Evolutionary conservation across 768 basidiomycete genomes (phyloP), one percentile per base, ranked within the genome.

Genomic region (Leccinum sublutescens): DNA sequence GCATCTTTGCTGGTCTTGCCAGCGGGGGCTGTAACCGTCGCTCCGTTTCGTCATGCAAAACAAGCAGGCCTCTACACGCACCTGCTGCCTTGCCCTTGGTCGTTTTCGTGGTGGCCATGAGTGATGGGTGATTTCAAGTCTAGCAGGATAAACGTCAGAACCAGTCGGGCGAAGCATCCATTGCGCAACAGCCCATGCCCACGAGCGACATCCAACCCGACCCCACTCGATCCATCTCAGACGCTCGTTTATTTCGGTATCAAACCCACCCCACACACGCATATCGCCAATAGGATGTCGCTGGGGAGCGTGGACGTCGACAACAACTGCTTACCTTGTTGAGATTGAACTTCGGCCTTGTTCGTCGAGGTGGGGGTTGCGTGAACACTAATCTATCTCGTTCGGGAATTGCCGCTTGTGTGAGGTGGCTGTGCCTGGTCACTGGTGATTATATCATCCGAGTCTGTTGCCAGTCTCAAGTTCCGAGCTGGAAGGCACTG

Each of bases 71-170:
- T 17, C 15, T 1, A 55, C 69, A 56, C 71, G 71, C 70, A 62
- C 82, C 78, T 64, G 82, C 77, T 17, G 75, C 72, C 79, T 85
- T 87, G 69, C 81, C 80, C 79, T 89, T 90, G 61, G 81, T 70
- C 53, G 81, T 78, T 79, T 89, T 89, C 62, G 86, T 83, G 56
- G 83, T 78, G 76, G 87, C 84, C 88, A 89, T 89, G 76, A 33
- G 19, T 19, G 43, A 19, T n/a, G 5, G 19, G n/a, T 57, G 38
- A 45, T 61, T 47, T 21, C 34, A 15, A 40, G 64, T 65, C 67
- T 71, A 47, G 19, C 9, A 47, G 17, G 12, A 43, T 64, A 21
- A 70, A 60, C 49, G 59, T 23, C 21, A 54, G 6, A 33, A 36
- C n/a, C n/a, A 6, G 23, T 12, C 8, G 5, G 11, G n/a, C 0